A percentile compares a stretch with the other conserved stretches of the same genome.
These are phyloP conservation scores for Exophiala phaeomuriformis DNA, from an alignment of 2,329 filamentous ascomycete species.

Conservation along the genomic window DNA sequence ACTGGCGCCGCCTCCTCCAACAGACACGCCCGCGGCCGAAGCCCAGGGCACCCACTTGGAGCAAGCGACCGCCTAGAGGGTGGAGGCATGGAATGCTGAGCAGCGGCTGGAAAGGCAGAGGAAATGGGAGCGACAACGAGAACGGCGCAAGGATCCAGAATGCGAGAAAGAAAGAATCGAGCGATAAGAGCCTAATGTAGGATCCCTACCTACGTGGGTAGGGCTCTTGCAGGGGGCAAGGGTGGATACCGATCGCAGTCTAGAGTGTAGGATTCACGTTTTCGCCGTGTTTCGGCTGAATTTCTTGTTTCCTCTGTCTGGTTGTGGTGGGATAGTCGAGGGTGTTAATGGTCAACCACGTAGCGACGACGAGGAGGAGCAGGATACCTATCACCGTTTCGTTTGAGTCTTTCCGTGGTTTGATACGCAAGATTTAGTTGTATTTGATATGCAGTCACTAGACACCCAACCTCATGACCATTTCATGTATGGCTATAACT, in stretches of 20 bases:
- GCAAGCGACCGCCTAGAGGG: slow-evolving; percentile 24
- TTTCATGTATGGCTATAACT: too few species aligned
- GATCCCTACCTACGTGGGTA: not conserved
- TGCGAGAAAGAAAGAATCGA: not conserved
- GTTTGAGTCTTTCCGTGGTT: too few species aligned
- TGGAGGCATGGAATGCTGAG: slow-evolving; percentile 14
- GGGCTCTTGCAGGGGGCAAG: not conserved
- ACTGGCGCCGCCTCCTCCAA: not conserved
- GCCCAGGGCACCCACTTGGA: slow-evolving; percentile 23
- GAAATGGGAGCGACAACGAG: not conserved
- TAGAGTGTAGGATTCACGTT: slow-evolving; percentile 2
- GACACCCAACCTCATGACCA: too few species aligned
- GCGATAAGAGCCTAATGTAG: not conserved
- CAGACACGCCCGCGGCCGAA: slow-evolving; percentile 14
- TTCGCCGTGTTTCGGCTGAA: too few species aligned
- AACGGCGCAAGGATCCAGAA: not conserved
- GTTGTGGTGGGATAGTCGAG: not conserved
- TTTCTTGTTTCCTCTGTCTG: too few species aligned
- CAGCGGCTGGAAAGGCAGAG: slow-evolving; percentile 4
- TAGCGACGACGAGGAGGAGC: too few species aligned
- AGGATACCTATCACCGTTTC: too few species aligned
- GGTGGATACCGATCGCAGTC: slow-evolving; percentile 1
- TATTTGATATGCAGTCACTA: too few species aligned
- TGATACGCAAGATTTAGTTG: too few species aligned
- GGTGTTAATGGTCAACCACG: too few species aligned